Evolutionary conservation across 768 basidiomycete genomes (phyloP).

Genomic region (Lentinula sp.): DNA sequence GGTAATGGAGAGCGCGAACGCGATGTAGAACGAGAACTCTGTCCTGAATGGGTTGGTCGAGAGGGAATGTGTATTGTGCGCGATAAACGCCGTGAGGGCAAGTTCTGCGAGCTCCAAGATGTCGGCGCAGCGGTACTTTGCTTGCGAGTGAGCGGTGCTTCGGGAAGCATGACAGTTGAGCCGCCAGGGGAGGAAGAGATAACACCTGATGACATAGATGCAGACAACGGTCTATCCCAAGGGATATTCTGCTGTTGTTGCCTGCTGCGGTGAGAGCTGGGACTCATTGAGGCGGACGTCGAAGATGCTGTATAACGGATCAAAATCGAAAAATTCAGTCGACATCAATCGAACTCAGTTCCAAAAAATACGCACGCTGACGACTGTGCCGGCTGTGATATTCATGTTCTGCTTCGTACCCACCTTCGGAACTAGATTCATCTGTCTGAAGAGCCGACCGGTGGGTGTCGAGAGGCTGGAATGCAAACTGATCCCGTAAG

Average conservation of each 20-base stretch:
- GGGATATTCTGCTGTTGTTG: conserved; percentile 62
- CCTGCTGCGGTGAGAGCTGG: conserved; percentile 48
- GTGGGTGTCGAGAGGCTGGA: conserved; percentile 48
- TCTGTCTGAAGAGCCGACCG: conserved; percentile 53
- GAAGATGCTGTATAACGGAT: conserved; percentile 49
- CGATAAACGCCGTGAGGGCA: conserved; percentile 75
- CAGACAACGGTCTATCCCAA: conserved; percentile 56
- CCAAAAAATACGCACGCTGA: conserved; percentile 57
- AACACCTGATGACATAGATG: conserved; percentile 50
- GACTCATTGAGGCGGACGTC: conserved; percentile 53
- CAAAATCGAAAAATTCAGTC: conserved; percentile 42
- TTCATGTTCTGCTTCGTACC: conserved; percentile 75
- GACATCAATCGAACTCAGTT: conserved; percentile 36
- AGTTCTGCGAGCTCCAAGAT: conserved; percentile 49
- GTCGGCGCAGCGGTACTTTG: conserved; percentile 38
- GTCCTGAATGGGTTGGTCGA: conserved; percentile 61
- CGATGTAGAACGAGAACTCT: conserved; percentile 90
- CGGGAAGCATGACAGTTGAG: conserved; percentile 55
- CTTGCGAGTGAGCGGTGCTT: conserved; percentile 62
- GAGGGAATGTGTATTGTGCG: conserved; percentile 75
- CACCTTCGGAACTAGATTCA: conserved; percentile 75
- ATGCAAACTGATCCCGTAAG: conserved; percentile 56
- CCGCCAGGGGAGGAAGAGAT: conserved; percentile 56
- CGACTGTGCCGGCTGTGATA: conserved; percentile 55
- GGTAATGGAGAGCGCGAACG: conserved; percentile 92